Percentiles rank a stretch among this genome's conserved stretches.
These are phyloP conservation scores for Magnaporthiopsis poae DNA, from an alignment of 2,329 filamentous ascomycete species.

Conservation along the genomic window DNA sequence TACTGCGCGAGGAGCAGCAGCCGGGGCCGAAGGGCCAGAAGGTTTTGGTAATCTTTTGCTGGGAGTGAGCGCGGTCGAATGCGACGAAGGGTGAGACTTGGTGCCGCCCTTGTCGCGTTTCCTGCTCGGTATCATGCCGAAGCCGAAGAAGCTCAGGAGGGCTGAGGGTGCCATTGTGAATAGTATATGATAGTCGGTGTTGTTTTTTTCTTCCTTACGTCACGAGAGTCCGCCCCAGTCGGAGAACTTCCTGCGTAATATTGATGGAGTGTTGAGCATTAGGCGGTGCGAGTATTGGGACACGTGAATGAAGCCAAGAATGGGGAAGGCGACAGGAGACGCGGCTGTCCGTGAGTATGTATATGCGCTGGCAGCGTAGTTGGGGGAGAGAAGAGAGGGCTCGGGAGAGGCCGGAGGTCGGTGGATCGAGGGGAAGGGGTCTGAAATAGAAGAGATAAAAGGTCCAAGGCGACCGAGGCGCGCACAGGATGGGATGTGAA, in stretches of 20 bases:
- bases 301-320: not conserved
- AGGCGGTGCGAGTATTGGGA: not conserved
- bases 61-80: not conserved
- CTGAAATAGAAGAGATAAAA: not conserved
- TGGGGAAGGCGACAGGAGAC: not conserved
- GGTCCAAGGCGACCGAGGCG: not conserved
- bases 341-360: not conserved
- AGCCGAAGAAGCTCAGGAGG: not conserved
- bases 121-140: not conserved
- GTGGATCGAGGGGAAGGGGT: not conserved
- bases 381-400: not conserved
- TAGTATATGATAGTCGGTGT: not conserved
- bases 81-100: conserved; percentile 5
- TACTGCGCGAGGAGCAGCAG: not conserved
- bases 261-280: not conserved
- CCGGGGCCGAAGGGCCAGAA: not conserved
- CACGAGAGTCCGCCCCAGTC: not conserved
- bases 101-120: not conserved
- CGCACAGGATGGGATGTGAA: not conserved
- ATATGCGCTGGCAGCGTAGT: not conserved
- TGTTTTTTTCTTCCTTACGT: not conserved
- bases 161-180: not conserved
- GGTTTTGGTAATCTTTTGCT: not conserved
- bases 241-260: not conserved
- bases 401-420: not conserved